phyloP scores from a whole-genome alignment of 2,329 filamentous ascomycete genomes.

The Calonectria hongkongensis region DNA sequence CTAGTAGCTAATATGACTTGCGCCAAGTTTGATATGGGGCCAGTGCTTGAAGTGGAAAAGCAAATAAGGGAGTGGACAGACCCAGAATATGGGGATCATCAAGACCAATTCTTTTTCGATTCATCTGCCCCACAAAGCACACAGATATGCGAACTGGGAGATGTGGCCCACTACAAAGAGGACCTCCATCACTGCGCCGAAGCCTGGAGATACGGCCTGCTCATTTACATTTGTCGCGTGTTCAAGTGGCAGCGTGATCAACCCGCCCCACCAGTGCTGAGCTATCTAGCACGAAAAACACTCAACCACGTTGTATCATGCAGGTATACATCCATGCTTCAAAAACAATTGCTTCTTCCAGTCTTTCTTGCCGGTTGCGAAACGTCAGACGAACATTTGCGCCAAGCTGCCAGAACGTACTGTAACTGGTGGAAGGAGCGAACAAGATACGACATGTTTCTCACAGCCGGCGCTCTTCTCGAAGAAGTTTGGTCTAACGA shows the following conservation, averaged over 20 bases:
- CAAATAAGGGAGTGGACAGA: constrained; percentile 47
- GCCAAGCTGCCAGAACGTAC: constrained; percentile 52
- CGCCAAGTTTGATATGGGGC: constrained; percentile 53
- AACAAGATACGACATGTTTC: constrained; percentile 16
- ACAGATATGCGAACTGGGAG: background rate
- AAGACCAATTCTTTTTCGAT: background rate
- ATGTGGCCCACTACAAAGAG: constrained; percentile 41
- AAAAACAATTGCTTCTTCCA: constrained; percentile 61
- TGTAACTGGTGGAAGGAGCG: constrained; percentile 57
- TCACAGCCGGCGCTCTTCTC: background rate
- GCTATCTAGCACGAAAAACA: constrained; percentile 53
- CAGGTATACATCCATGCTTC: constrained; percentile 53
- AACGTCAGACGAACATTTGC: constrained; percentile 49
- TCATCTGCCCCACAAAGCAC: background rate
- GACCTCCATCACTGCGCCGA: constrained; percentile 60
- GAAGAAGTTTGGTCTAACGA: constrained; percentile 7
- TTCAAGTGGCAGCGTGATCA: constrained; percentile 51
- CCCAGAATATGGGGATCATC: constrained; percentile 31
- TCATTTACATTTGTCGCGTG: constrained; percentile 58
- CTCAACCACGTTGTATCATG: constrained; percentile 51
- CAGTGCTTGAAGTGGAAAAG: constrained; percentile 44
- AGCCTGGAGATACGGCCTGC: constrained; percentile 58
- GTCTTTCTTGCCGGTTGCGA: constrained; percentile 60
- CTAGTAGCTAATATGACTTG: constrained; percentile 56
- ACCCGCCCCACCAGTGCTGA: constrained; percentile 38